Percentiles rank a stretch among this genome's conserved stretches.
Conservation (phyloP, 1,284 basidiomycete genomes). For the Sparassis latifolia region DNA sequence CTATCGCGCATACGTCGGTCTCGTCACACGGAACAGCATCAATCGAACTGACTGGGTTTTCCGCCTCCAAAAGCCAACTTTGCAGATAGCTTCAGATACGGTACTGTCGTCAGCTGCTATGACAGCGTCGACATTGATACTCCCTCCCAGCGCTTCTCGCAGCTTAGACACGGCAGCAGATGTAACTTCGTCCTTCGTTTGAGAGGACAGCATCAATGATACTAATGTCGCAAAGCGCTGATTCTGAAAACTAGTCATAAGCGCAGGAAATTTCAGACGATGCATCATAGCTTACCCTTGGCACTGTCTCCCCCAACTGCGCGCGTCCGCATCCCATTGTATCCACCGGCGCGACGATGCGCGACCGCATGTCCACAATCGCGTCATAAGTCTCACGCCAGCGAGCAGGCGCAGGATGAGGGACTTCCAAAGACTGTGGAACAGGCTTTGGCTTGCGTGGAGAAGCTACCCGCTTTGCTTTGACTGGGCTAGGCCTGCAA, state of each 20-base stretch:
- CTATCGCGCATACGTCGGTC: conserved; percentile 27
- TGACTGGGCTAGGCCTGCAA: not conserved
- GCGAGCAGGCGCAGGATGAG: conserved; percentile 66
- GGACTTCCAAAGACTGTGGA: conserved; percentile 49
- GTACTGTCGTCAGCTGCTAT: conserved; percentile 54
- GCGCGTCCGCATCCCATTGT: conserved; percentile 84
- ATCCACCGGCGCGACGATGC: conserved; percentile 80
- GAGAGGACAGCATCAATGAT: conserved; percentile 92
- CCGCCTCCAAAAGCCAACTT: conserved; percentile 90
- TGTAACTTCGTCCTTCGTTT: conserved; percentile 92
- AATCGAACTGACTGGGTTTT: conserved; percentile 62
- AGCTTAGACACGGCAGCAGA: conserved; percentile 79
- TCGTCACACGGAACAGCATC: not conserved
- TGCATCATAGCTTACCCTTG: conserved; percentile 44
- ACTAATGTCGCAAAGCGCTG: conserved; percentile 82
- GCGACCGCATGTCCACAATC: conserved; percentile 74
- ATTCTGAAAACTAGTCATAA: conserved; percentile 38
- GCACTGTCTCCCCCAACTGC: conserved; percentile 54
- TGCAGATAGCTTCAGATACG: conserved; percentile 74
- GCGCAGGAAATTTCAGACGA: not conserved
- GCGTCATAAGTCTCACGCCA: conserved; percentile 76
- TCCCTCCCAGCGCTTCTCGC: conserved; percentile 68
- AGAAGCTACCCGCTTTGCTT: conserved; percentile 10
- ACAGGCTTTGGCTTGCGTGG: conserved; percentile 41
- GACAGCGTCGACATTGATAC: conserved; percentile 70